Evolutionary conservation across 2,329 filamentous ascomycete genomes (phyloP).

Genomic region (Beauveria brongniartii): DNA sequence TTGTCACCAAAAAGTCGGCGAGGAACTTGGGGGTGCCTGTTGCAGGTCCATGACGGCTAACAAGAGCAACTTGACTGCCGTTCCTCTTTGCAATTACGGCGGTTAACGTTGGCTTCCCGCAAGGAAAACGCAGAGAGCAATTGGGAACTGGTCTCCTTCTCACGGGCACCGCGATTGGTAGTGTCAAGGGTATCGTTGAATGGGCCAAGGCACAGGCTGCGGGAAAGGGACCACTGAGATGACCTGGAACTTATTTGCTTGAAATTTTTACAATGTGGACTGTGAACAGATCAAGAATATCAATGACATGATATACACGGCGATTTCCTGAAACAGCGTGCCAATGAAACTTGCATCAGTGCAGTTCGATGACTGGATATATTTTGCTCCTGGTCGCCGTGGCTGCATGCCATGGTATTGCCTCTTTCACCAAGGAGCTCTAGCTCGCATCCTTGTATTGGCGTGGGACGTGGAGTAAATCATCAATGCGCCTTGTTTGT

Average conservation of each 20-base stretch:
- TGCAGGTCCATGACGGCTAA: constrained; percentile 17
- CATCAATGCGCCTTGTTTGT: background rate
- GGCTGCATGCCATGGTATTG: background rate
- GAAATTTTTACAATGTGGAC: background rate
- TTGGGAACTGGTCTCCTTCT: background rate
- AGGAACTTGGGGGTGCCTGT: constrained; percentile 25
- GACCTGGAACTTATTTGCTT: too few relatives aligned
- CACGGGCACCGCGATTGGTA: background rate
- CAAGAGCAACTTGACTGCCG: constrained; percentile 17
- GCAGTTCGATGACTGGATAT: too few relatives aligned
- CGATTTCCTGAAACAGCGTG: too few relatives aligned
- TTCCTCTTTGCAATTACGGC: constrained; percentile 15
- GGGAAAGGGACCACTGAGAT: background rate
- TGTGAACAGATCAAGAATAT: too few relatives aligned
- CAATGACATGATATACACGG: too few relatives aligned
- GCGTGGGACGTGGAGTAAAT: background rate
- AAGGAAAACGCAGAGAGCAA: constrained; percentile 22
- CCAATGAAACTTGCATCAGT: too few relatives aligned
- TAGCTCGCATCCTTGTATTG: too few relatives aligned
- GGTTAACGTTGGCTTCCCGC: constrained; percentile 27
- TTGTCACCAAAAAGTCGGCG: constrained; percentile 26
- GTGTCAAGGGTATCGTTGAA: background rate
- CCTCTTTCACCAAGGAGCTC: background rate
- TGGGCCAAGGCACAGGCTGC: background rate
- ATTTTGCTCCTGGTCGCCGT: too few relatives aligned